These are phyloP conservation scores for Cercospora citrullina DNA, from an alignment of 2,329 filamentous ascomycete species.

Conservation along the genomic window DNA sequence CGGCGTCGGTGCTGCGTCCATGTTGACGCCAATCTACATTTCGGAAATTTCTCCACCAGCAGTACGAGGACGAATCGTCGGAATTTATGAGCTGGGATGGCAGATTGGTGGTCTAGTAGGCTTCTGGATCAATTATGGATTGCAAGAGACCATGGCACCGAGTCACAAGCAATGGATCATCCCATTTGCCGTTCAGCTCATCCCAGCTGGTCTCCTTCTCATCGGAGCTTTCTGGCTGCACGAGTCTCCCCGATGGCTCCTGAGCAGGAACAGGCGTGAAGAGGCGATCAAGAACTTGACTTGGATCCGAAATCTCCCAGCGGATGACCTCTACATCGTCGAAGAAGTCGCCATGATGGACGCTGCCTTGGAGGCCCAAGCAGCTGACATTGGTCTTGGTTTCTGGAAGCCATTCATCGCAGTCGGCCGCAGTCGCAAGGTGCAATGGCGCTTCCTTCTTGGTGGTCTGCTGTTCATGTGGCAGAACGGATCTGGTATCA, in stretches of 20 bases:
- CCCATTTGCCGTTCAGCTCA: constrained; percentile 64
- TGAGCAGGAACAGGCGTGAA: constrained; percentile 45
- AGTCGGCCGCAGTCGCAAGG: constrained; percentile 55
- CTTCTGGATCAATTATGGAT: constrained; percentile 52
- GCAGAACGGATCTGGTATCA: constrained; percentile 76
- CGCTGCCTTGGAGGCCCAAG: constrained; percentile 65
- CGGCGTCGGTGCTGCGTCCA: constrained; percentile 57
- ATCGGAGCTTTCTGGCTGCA: constrained; percentile 47
- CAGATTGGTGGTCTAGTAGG: constrained; percentile 54
- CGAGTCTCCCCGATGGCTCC: constrained; percentile 49
- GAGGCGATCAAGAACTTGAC: constrained; percentile 50
- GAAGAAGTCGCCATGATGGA: constrained; percentile 74
- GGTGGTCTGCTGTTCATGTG: constrained; percentile 74
- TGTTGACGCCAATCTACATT: constrained; percentile 61
- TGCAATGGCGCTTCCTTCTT: constrained; percentile 71
- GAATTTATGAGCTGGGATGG: constrained; percentile 59
- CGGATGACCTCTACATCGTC: constrained; percentile 65
- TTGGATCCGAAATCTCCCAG: constrained; percentile 63
- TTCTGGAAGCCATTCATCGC: constrained; percentile 72
- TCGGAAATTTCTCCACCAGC: constrained; percentile 59
- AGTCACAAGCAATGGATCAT: constrained; percentile 50
- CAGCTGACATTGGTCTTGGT: constrained; percentile 63
- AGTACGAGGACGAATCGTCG: constrained; percentile 60
- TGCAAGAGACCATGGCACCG: constrained; percentile 43
- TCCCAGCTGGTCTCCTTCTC: constrained; percentile 62